These are phyloP conservation scores for Phytopythium boreale DNA, from an alignment of 352 stramenopile genomes.

Conservation along the genomic window DNA sequence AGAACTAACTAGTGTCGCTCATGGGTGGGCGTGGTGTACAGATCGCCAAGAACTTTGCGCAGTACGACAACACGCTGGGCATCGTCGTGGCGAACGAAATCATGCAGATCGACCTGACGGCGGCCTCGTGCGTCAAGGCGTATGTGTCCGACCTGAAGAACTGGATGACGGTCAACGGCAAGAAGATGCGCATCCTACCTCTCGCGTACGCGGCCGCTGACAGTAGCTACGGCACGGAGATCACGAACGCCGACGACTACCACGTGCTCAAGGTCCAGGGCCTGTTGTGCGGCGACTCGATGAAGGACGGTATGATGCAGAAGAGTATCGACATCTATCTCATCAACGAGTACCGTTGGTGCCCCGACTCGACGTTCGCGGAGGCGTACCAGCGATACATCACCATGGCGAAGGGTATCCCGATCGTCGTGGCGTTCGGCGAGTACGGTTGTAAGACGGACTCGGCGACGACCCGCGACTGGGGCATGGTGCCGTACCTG, in stretches of 20 bases:
- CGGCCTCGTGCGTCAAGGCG: slow-evolving; percentile 78
- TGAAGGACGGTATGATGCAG: slow-evolving; percentile 75
- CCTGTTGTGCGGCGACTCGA: slow-evolving; percentile 79
- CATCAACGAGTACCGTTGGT: slow-evolving; percentile 90
- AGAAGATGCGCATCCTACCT: slow-evolving; percentile 76
- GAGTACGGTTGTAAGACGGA: slow-evolving; percentile 80
- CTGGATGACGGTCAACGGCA: slow-evolving; percentile 86
- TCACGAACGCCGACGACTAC: slow-evolving; percentile 73
- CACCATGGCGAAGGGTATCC: slow-evolving; percentile 66
- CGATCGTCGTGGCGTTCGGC: slow-evolving; percentile 76
- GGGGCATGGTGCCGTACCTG: slow-evolving; percentile 79
- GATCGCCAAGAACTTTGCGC: slow-evolving; percentile 86
- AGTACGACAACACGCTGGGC: slow-evolving; percentile 85
- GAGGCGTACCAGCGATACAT: slow-evolving; percentile 75
- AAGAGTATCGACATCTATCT: slow-evolving; percentile 88
- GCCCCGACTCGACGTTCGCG: slow-evolving; percentile 57
- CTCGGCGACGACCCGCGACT: slow-evolving; percentile 40
- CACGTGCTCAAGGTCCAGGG: slow-evolving; percentile 82
- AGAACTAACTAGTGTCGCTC: not conserved
- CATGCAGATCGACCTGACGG: slow-evolving; percentile 76
- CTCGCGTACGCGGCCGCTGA: slow-evolving; percentile 81
- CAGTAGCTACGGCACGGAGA: slow-evolving; percentile 54
- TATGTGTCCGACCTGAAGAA: slow-evolving; percentile 85
- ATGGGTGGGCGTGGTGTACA: slow-evolving; percentile 6
- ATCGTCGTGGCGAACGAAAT: slow-evolving; percentile 88